Conservation (phyloP, 176 grass and related monocot species). For the Raddia distichophylla region DNA sequence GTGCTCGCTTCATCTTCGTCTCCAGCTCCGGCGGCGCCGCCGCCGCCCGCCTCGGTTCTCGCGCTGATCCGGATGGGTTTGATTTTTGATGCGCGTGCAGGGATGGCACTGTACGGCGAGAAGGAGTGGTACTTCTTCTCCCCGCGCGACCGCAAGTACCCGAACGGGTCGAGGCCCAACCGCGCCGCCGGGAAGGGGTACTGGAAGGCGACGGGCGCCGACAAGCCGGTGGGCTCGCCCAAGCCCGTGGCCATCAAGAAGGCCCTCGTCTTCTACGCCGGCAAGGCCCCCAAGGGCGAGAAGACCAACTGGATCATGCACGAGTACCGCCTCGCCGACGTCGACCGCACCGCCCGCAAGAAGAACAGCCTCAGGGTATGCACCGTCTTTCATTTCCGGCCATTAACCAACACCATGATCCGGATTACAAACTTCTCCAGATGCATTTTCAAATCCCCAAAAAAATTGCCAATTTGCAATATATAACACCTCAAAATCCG, state of each 20-base stretch:
- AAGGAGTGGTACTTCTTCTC: conserved; percentile 98
- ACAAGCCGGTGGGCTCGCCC: conserved; percentile 77
- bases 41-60: too few relatives aligned
- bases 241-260: conserved; percentile 84
- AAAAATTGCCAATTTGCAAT: too few relatives aligned
- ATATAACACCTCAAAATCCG: not conserved
- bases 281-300: conserved; percentile 89
- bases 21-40: too few relatives aligned
- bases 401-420: too few relatives aligned
- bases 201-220: conserved; percentile 90
- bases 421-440: too few relatives aligned
- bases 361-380: conserved; percentile 83
- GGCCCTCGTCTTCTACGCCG: conserved; percentile 87
- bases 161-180: conserved; percentile 84
- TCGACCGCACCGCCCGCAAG: conserved; percentile 69
- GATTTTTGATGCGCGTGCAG: conserved; percentile 21
- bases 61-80: not conserved
- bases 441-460: too few relatives aligned
- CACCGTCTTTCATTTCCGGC: too few relatives aligned
- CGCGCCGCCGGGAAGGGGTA: conserved; percentile 78
- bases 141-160: conserved; percentile 90
- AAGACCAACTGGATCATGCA: conserved; percentile 99
- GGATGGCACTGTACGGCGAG: conserved; percentile 80
- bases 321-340: conserved; percentile 92
- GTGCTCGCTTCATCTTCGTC: not conserved